Evolutionary conservation across 2,329 filamentous ascomycete genomes (phyloP).

Genomic region (Pyricularia pennisetigena): DNA sequence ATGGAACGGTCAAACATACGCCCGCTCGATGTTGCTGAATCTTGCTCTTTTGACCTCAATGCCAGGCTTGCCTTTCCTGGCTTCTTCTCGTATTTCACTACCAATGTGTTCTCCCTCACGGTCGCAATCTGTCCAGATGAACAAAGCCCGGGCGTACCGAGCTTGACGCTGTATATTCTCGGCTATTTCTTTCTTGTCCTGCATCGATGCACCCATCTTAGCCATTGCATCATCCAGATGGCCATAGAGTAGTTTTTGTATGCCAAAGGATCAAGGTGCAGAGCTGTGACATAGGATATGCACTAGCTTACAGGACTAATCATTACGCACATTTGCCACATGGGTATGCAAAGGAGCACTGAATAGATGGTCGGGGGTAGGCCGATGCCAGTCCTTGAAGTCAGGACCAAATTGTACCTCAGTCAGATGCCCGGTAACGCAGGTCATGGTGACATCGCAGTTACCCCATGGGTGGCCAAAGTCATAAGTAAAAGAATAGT

Average conservation of each 20-base stretch:
- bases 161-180: slow-evolving; percentile 79
- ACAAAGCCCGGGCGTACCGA: slow-evolving; percentile 59
- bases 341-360: slow-evolving; percentile 63
- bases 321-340: slow-evolving; percentile 51
- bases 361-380: slow-evolving; percentile 71
- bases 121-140: slow-evolving; percentile 99
- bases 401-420: slow-evolving; percentile 64
- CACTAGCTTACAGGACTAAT: neutral
- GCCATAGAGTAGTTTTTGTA: neutral
- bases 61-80: slow-evolving; percentile 58
- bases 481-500: slow-evolving; percentile 85
- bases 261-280: neutral
- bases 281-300: neutral
- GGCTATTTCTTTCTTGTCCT: slow-evolving; percentile 75
- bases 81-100: slow-evolving; percentile 76
- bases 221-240: neutral
- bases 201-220: neutral
- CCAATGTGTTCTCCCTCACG: slow-evolving; percentile 96
- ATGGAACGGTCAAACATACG: too few relatives aligned
- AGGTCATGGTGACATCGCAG: slow-evolving; percentile 87
- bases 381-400: slow-evolving; percentile 73
- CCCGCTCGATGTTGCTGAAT: slow-evolving; percentile 94
- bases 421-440: slow-evolving; percentile 81
- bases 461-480: slow-evolving; percentile 73
- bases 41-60: slow-evolving; percentile 77